Evolutionary conservation across 83 land plant species (phyloP), one percentile per base, ranked within the genome.

Genomic region (Diphasiastrum complanatum): DNA sequence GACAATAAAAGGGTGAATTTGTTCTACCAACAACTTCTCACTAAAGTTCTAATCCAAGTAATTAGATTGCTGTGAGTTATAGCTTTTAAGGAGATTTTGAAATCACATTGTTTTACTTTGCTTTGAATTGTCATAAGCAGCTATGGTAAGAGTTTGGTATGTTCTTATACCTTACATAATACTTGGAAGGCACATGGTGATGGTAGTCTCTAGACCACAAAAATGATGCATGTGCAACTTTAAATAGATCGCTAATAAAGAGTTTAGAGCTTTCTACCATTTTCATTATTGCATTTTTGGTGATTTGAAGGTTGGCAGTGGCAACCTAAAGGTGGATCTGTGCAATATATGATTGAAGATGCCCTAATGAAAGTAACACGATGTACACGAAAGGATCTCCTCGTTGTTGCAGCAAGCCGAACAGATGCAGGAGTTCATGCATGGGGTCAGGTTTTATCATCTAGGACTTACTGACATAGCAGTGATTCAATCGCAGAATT

Each of bases 361-460:
- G 95, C 90, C 18, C 65, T 91, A 62, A 67, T 65, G 26, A 61
- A 68, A 46, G 49, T 73, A 1, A 91, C 97, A 19, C 82, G 79
- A 64, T 74, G 76, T 14, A 69, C 73, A 26, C 61, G 95, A 25
- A 70, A 82, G 31, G 78, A 85, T 6, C 83, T 91, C 26, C 12
- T 27, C 47, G 63, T 91, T 26, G 81, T 73, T 52, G 97, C 83
- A 41, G 86, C 97, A 11, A 74, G 97, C 28, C 74, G 97, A 57
- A 91, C 97, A 10, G 97, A 91, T 64, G 58, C 85, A n/a, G 97
- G 97, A 47, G 97, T 91, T 43, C 97, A 91, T 79, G 97, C 97
- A 20, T 81, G 82, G 86, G 95, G 86, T 47, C 97, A 91, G 87
- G 96, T 88, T 10, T 32, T 12, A 41, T 3, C 46, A 23, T 69